Base-by-base conservation (phyloP, 1,139 yeast species). In the Pichia cactophila region DNA sequence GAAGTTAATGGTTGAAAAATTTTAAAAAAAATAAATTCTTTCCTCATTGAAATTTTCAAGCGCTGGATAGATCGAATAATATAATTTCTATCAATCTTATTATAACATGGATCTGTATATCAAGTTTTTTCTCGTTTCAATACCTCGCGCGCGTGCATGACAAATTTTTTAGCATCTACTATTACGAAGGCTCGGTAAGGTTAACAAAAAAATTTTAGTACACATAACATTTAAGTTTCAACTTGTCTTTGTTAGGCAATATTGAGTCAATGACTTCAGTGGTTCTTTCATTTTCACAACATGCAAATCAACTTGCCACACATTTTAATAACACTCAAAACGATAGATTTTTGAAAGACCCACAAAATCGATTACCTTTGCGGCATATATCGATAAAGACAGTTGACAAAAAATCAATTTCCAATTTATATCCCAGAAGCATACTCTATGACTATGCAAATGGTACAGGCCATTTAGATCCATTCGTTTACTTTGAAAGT, bases 261-360 rank as follows among this genome's bases (percentile, higher is more conserved):
- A 5, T 29, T 29, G 37, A 33, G 5, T 14, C 8, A 36, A 38
- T 38, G 41, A 20, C 41, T 10, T 23, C 49, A 1, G 67, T 90
- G 16, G 84, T 79, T 23, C 54, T 89, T 1, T 81, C 95, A 4
- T 71, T 80, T 9, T 87, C 96, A 0, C 88, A 83, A 14, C 63
- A 72, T 38, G 76, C 96, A 0, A 87, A 86, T 59, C 92, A 86
- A 63, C 65, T 86, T 12, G 66, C 77, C 4, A 78, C 96, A 0
- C 96, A 87, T 59, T 81, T 87, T 59, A 87, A 81, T 70, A 89
- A 92, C 61, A 68, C 78, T 16, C 96, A 88, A 63, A 94, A 86
- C 54, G 69, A 79, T 12, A 81, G 79, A 57, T 73, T 83, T 50
- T 81, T 82, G n/a, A 78, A 79, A 47, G 59, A 49, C 11, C 48